Evolutionary conservation across 257 asterid species (phyloP).

Genomic region (Capsicum rhomboideum): DNA sequence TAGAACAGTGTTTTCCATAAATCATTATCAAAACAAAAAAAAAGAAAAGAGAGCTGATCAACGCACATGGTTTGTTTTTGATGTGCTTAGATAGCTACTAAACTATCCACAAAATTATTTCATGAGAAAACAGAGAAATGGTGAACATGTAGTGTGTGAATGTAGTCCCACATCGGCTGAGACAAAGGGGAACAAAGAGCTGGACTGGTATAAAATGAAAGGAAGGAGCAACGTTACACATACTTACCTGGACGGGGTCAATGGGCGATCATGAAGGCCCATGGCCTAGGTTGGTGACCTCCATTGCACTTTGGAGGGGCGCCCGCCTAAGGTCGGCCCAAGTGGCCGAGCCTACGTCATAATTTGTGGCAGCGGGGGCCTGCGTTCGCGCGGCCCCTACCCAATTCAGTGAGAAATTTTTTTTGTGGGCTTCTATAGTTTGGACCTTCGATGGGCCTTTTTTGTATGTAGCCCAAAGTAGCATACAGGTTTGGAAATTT

Average conservation of each 20-base stretch:
- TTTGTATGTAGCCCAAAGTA: too few species aligned
- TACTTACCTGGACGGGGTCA: slow-evolving; percentile 42
- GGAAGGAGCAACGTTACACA: fast-evolving
- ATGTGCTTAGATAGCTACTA: neutral
- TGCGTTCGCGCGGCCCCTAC: slow-evolving; percentile 9
- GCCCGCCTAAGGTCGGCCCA: slow-evolving; percentile 7
- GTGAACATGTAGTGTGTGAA: fast-evolving
- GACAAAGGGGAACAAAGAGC: neutral
- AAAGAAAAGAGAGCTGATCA: neutral
- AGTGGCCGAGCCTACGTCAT: slow-evolving; percentile 13
- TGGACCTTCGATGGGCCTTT: too few species aligned
- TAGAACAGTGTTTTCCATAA: neutral
- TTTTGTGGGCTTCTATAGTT: too few species aligned
- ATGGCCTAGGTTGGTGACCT: slow-evolving; percentile 36
- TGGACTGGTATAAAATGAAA: neutral
- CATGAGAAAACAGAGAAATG: too few species aligned
- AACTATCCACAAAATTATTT: too few species aligned
- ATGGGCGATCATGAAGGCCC: slow-evolving; percentile 15
- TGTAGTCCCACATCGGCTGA: neutral
- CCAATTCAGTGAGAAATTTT: too few species aligned
- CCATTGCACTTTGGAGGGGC: slow-evolving; percentile 17
- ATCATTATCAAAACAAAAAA: neutral
- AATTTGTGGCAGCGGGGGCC: slow-evolving; percentile 14
- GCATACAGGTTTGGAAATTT: too few species aligned
- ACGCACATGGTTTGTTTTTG: neutral